Base-by-base conservation (phyloP, 2,329 filamentous ascomycete genomes). In the Aaosphaeria arxii region DNA sequence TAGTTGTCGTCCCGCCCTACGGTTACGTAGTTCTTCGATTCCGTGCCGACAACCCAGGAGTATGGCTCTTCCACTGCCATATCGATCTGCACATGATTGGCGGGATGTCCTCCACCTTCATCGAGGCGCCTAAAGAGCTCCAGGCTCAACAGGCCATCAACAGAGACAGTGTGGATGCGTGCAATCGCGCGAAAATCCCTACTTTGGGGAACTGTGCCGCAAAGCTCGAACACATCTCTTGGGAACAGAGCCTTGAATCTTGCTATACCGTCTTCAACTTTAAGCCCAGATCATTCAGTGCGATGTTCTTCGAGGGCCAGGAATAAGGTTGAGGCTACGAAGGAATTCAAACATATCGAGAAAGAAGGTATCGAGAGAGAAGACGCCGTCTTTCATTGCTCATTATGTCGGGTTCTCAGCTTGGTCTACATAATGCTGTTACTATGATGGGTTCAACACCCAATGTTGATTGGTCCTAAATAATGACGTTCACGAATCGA, bases 21-120 rank as follows among this genome's bases (percentile, higher is more conserved):
- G 75, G 52, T n/a, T 71, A 63, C 52, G 55, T 74, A 29, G 71
- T 75, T 24, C 46, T 76, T 1, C 67, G 73, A 42, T 71, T 66
- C 51, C 49, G 62, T 36, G 57, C 66, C 11, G 56, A 70, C 47
- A 72, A 72, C 50, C 67, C 70, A 0, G 69, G 69, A 3, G 60
- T 71, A 6, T 72, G 69, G 68, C 56, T 64, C 44, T 58, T 66
- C 44, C 65, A 69, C 42, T 68, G 64, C 47, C 64, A 67, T 43
- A 64, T 68, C 43, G 66, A 66, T 35, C 49, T 64, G 30, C 65
- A 69, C 33, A 48, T 64, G 2, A 50, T 59, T 4, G 64, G 58
- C 2, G 65, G 66, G 29, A 67, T 69, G 66, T 53, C 54, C 0
- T 47, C 55, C 1, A 52, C 49, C n/a, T 47, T 69, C 7, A 54